Conservation (phyloP, 2,329 filamentous ascomycete species). For the Xylariaceae sp. region DNA sequence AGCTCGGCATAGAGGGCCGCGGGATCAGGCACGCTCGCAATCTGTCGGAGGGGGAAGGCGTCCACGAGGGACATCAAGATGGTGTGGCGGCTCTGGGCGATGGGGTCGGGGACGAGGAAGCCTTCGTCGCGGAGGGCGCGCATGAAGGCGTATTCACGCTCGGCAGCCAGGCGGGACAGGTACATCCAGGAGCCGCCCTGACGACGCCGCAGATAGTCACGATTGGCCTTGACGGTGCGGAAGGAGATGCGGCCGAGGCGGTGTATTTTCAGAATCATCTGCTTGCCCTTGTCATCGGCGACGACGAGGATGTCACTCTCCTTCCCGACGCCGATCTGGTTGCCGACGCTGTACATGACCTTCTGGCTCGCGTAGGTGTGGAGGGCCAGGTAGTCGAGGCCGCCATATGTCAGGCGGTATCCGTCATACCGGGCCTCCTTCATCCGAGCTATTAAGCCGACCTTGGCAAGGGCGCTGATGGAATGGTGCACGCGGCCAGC, state of each 20-base stretch:
- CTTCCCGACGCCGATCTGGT: conserved; percentile 92
- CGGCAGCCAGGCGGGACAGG: conserved; percentile 82
- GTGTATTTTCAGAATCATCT: conserved; percentile 91
- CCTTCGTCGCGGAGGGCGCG: conserved; percentile 74
- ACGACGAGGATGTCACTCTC: conserved; percentile 97
- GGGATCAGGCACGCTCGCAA: conserved; percentile 76
- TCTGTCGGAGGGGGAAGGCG: conserved; percentile 84
- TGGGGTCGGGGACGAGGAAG: conserved; percentile 82
- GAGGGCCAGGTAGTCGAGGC: conserved; percentile 93
- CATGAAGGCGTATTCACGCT: conserved; percentile 96
- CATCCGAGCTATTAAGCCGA: conserved; percentile 81
- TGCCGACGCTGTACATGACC: conserved; percentile 85
- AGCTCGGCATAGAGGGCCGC: conserved; percentile 86
- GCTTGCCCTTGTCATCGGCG: conserved; percentile 68
- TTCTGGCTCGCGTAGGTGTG: conserved; percentile 79
- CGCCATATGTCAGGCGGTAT: conserved; percentile 93
- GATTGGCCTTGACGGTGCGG: conserved; percentile 89
- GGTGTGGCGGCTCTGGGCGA: conserved; percentile 87
- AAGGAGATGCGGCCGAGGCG: conserved; percentile 93
- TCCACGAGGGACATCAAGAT: conserved; percentile 95
- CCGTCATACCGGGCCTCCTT: conserved; percentile 98
- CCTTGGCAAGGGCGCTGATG: conserved; percentile 89
- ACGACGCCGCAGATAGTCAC: conserved; percentile 74
- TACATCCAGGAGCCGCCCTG: conserved; percentile 93
- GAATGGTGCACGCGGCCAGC: conserved; percentile 74